Evolutionary conservation across 139 green algal species (phyloP).

Genomic region (Chlorella sp.): DNA sequence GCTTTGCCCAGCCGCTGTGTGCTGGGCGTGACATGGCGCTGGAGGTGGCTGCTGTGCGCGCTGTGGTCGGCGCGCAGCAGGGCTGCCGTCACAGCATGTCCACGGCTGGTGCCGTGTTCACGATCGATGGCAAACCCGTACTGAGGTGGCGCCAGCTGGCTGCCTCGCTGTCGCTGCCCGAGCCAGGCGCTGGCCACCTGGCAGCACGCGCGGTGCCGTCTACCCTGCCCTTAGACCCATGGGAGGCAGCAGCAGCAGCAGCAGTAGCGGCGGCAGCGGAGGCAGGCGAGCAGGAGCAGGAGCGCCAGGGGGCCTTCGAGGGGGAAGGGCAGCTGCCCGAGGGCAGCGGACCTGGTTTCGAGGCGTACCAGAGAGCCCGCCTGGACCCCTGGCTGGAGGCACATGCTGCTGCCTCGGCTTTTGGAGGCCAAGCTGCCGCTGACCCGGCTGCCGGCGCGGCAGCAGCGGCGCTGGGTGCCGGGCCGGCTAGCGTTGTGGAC

Average conservation of each 20-base stretch:
- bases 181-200: background rate
- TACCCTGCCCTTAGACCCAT: background rate
- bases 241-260: too few species aligned
- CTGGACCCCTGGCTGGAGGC: slow-evolving; percentile 26
- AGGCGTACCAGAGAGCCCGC: slow-evolving; percentile 17
- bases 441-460: background rate
- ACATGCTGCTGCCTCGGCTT: background rate
- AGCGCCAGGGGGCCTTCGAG: background rate
- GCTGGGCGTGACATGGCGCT: slow-evolving; percentile 13
- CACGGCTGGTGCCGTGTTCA: background rate
- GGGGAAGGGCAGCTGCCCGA: background rate
- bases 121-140: slow-evolving; percentile 13
- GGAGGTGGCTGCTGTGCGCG: slow-evolving; percentile 16
- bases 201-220: background rate
- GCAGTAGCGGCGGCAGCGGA: background rate
- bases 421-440: background rate
- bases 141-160: slow-evolving; percentile 28
- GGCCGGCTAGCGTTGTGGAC: slow-evolving; percentile 25
- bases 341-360: background rate
- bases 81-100: background rate
- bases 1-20: background rate
- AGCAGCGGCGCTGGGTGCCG: slow-evolving; percentile 1
- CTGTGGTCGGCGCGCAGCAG: background rate
- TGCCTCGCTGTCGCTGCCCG: background rate
- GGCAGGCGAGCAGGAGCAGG: background rate